Percentiles rank a stretch among this genome's conserved stretches.
These are phyloP conservation scores for Atkinsonella hypoxylon DNA, from an alignment of 2,329 filamentous ascomycete genomes.

Conservation along the genomic window DNA sequence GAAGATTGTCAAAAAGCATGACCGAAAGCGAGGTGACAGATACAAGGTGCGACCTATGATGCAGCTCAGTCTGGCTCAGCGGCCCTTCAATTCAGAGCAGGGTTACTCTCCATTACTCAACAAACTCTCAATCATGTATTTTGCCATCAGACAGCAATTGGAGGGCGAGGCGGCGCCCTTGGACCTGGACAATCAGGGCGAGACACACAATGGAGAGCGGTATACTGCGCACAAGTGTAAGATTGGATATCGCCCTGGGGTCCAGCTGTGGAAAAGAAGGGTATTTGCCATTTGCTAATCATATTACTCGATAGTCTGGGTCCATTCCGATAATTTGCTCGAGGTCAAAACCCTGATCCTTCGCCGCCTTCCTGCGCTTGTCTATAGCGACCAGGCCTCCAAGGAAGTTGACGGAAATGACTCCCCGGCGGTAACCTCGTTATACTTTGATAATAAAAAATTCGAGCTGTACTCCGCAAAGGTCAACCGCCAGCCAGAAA, in stretches of 20 bases:
- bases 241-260: slow-evolving; percentile 14
- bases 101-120: slow-evolving; percentile 84
- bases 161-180: slow-evolving; percentile 38
- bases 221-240: slow-evolving; percentile 82
- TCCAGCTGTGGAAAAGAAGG: not conserved
- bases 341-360: slow-evolving; percentile 96
- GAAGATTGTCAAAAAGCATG: slow-evolving; percentile 98
- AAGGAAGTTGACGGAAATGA: slow-evolving; percentile 70
- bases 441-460: slow-evolving; percentile 85
- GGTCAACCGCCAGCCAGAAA: slow-evolving; percentile 61
- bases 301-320: slow-evolving; percentile 56
- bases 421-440: slow-evolving; percentile 84
- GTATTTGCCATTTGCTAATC: slow-evolving; percentile 17
- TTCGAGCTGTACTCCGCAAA: slow-evolving; percentile 84
- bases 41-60: slow-evolving; percentile 89
- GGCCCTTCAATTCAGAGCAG: slow-evolving; percentile 85
- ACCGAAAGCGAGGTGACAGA: slow-evolving; percentile 74
- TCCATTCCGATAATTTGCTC: slow-evolving; percentile 87
- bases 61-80: slow-evolving; percentile 74
- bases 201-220: slow-evolving; percentile 52
- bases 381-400: slow-evolving; percentile 81
- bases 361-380: slow-evolving; percentile 76
- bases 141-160: slow-evolving; percentile 76
- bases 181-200: slow-evolving; percentile 39
- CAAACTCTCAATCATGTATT: slow-evolving; percentile 90